A percentile compares a stretch with the other conserved stretches of the same genome.
Conservation (phyloP, 169 alveolate species). For the Plasmodium knowlesi region DNA sequence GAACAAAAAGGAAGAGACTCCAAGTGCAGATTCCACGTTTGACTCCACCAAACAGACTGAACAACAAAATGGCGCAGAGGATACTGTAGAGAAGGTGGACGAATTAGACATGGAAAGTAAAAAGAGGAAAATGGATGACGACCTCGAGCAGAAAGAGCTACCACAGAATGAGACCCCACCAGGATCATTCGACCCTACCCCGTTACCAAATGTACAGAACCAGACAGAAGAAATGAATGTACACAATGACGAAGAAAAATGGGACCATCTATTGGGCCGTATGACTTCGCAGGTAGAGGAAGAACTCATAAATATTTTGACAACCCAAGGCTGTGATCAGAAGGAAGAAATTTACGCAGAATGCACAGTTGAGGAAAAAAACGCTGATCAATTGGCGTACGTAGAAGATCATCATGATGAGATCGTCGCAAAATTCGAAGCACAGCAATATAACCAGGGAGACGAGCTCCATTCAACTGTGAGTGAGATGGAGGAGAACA, state of each 20-base stretch:
- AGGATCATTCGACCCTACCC: neutral
- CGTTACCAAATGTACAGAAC: neutral
- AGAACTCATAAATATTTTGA: neutral
- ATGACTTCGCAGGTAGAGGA: neutral
- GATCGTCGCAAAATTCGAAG: neutral
- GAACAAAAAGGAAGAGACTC: neutral
- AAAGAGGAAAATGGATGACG: neutral
- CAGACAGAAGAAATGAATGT: neutral
- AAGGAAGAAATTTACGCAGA: neutral
- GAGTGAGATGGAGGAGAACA: neutral
- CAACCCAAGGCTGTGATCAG: neutral
- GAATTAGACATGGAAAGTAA: neutral
- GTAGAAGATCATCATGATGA: neutral
- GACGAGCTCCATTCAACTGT: neutral
- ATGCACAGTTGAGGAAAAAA: neutral
- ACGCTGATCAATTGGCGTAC: neutral
- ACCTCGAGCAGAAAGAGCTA: neutral
- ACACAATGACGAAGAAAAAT: neutral
- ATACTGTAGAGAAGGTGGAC: neutral
- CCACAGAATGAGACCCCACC: neutral
- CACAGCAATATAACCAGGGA: neutral
- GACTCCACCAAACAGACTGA: neutral
- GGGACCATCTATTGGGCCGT: neutral
- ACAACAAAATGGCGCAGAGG: neutral
- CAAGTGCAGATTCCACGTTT: neutral